Percentiles rank a stretch among this genome's conserved stretches.
phyloP scores from a whole-genome alignment of 495 filamentous ascomycete species.

The Aspergillus nidulans region DNA sequence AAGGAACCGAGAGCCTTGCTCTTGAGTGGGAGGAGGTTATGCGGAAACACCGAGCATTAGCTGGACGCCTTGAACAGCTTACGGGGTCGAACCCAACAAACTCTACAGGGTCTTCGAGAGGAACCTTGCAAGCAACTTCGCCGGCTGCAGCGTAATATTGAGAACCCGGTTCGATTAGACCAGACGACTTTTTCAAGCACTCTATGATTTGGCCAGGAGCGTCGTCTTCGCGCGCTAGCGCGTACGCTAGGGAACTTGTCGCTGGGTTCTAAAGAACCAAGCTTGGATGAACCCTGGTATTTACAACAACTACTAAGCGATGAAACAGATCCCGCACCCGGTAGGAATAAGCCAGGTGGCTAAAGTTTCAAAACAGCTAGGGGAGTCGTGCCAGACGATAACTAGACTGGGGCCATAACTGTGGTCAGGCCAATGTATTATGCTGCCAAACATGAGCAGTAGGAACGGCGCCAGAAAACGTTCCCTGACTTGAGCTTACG shows the following conservation, averaged over 20 bases:
- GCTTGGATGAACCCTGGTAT: not conserved
- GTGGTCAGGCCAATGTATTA: conserved; percentile 2
- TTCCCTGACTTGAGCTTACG: no score
- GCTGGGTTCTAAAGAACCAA: not conserved
- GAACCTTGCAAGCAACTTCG: conserved; percentile 15
- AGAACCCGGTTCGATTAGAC: not conserved
- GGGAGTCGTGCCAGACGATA: not conserved
- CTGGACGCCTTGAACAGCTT: conserved; percentile 80
- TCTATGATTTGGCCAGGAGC: not conserved
- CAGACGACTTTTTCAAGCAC: not conserved
- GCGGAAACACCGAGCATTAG: conserved; percentile 81
- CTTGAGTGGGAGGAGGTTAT: conserved; percentile 87
- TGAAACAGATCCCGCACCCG: no score
- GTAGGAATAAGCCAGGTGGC: no score
- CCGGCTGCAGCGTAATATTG: not conserved
- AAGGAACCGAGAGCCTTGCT: conserved; percentile 39
- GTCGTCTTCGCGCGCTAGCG: not conserved
- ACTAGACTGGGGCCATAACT: not conserved
- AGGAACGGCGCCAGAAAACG: no score
- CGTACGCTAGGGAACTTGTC: not conserved
- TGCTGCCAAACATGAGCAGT: not conserved
- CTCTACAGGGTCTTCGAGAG: conserved; percentile 16
- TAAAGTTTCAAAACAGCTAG: not conserved
- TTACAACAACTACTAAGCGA: no score
- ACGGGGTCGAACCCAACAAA: conserved; percentile 28